phyloP scores from a whole-genome alignment of 1,284 basidiomycete species.

The Cutaneotrichosporon dermatis region DNA sequence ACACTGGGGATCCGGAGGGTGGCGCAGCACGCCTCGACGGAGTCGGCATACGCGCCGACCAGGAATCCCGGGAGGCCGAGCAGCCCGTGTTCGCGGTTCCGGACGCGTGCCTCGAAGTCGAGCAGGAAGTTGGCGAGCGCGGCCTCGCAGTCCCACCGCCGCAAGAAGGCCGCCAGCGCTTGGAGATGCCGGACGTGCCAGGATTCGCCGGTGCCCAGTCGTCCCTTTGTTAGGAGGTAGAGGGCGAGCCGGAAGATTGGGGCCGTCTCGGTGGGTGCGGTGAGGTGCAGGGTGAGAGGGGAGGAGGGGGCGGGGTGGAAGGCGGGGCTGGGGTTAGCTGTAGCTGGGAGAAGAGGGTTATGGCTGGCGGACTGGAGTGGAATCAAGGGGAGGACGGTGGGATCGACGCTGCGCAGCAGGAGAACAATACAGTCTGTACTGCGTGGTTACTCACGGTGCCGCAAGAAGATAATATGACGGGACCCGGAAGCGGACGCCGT shows the following conservation, averaged over 20 bases:
- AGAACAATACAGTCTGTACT: background rate
- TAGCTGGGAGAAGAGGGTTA: background rate
- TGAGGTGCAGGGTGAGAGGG: background rate
- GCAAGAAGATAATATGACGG: conserved; percentile 8
- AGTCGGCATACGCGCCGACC: background rate
- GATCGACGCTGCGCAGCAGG: too few relatives aligned
- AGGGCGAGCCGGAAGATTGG: background rate
- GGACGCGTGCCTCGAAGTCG: background rate
- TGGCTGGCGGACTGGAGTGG: too few relatives aligned
- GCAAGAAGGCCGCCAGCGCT: background rate
- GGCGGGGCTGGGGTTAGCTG: background rate
- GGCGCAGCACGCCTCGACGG: background rate
- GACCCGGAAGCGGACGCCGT: conserved; percentile 10
- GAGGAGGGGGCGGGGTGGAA: background rate
- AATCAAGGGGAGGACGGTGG: too few relatives aligned
- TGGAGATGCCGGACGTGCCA: background rate
- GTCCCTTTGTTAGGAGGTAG: background rate
- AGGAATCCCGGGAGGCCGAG: background rate
- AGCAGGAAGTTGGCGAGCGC: background rate
- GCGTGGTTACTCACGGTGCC: background rate
- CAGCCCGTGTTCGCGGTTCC: background rate
- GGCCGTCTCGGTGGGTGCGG: background rate
- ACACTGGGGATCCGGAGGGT: background rate
- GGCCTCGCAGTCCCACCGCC: background rate
- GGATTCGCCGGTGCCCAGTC: background rate